phyloP scores from a whole-genome alignment of 1,284 basidiomycete genomes.

The Ustilago tritici region DNA sequence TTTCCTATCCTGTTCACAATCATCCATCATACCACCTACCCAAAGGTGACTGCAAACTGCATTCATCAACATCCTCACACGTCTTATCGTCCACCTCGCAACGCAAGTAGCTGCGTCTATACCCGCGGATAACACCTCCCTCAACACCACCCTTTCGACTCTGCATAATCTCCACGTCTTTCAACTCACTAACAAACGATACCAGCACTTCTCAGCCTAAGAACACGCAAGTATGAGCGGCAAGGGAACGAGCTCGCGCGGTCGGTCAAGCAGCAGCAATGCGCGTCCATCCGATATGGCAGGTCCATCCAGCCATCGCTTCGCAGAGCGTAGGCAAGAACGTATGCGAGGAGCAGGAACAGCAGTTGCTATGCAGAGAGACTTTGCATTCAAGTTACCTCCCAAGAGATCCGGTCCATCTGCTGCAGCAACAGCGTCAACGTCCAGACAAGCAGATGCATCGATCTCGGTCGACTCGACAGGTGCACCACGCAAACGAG shows the following conservation, averaged over 20 bases:
- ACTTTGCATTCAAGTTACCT: constrained; percentile 52
- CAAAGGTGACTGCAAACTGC: not conserved
- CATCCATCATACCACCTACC: not conserved
- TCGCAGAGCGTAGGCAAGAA: constrained; percentile 49
- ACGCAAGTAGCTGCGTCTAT: not conserved
- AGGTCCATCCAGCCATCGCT: constrained; percentile 35
- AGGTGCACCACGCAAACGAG: constrained; percentile 17
- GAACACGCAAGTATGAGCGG: constrained; percentile 21
- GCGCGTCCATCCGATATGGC: constrained; percentile 14
- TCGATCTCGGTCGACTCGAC: constrained; percentile 22
- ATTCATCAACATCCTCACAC: not conserved
- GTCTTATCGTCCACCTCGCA: not conserved
- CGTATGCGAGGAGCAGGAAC: constrained; percentile 56
- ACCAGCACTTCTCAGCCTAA: not conserved
- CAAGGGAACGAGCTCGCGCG: constrained; percentile 19
- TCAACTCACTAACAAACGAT: not conserved
- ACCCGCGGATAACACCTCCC: not conserved
- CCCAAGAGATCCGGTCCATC: constrained; percentile 6
- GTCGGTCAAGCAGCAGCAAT: constrained; percentile 20
- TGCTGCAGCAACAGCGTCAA: constrained; percentile 9
- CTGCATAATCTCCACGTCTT: not conserved
- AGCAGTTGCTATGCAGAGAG: constrained; percentile 43
- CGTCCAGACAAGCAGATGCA: constrained; percentile 13
- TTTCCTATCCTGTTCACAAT: not conserved
- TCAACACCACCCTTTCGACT: not conserved